phyloP scores from a whole-genome alignment of 257 asterid genomes.

The Jacaranda copaia region DNA sequence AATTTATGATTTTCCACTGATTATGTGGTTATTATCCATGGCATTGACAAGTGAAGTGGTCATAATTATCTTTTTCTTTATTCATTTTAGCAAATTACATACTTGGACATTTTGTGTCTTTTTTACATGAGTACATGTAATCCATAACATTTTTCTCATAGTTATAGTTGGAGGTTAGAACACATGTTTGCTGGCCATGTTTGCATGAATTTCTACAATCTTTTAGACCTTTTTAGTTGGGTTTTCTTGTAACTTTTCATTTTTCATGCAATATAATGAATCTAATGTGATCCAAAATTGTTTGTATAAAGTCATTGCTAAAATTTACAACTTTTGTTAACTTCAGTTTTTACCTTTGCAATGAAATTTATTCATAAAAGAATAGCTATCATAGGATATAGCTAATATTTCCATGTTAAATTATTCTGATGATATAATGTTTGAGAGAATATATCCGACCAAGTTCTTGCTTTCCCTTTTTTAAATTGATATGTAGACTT shows the following conservation, averaged over 20 bases:
- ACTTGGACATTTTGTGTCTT: no score
- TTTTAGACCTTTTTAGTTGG: slow-evolving; percentile 15
- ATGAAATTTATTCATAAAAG: no score
- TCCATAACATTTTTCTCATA: no score
- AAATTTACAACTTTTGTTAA: no score
- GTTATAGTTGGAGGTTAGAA: slow-evolving; percentile 1
- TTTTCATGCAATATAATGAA: neutral
- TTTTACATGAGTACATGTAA: no score
- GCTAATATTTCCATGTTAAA: neutral
- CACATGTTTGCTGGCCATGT: slow-evolving; percentile 34
- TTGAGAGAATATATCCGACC: neutral
- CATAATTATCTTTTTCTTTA: neutral
- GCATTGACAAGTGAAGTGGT: neutral
- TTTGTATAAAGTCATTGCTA: no score
- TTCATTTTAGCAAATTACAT: no score
- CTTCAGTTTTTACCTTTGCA: no score
- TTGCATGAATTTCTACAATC: slow-evolving; percentile 28
- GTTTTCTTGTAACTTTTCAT: slow-evolving; percentile 24
- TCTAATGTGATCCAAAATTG: neutral
- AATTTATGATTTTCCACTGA: neutral
- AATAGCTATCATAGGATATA: no score
- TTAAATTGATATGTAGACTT: no score
- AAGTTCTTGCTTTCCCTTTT: neutral
- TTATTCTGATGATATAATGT: neutral
- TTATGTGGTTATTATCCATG: no score